These are phyloP conservation scores for Melampsora larici-populina DNA, from an alignment of 1,284 basidiomycete genomes.

Conservation along the genomic window DNA sequence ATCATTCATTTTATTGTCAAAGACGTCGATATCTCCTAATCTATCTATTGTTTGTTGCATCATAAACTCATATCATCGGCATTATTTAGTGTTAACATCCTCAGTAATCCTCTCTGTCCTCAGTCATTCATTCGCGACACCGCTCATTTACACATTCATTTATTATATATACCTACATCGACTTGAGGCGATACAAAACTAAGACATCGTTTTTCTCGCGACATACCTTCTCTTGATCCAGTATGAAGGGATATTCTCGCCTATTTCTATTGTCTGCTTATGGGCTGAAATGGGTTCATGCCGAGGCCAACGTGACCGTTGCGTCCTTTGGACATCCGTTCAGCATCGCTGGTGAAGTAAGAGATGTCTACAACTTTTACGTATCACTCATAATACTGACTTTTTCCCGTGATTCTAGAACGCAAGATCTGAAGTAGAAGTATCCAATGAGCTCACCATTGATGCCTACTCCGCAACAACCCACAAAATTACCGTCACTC, in stretches of 20 bases:
- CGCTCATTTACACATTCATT: conserved; percentile 1
- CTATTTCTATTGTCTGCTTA: background rate
- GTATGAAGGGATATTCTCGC: background rate
- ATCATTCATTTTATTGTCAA: background rate
- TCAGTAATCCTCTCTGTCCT: background rate
- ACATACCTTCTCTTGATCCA: background rate
- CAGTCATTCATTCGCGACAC: background rate
- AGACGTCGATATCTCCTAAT: background rate
- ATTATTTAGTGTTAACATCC: background rate
- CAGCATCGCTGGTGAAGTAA: background rate
- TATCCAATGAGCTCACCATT: background rate
- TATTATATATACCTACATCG: background rate
- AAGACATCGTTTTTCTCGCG: background rate
- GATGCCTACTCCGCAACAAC: background rate
- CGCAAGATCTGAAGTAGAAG: background rate
- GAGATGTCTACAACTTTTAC: background rate
- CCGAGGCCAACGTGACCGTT: background rate
- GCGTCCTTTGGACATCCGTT: background rate
- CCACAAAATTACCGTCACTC: background rate
- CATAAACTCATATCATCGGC: background rate
- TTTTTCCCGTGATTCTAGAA: background rate
- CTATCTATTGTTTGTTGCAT: background rate
- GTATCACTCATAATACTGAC: background rate
- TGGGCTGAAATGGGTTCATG: background rate
- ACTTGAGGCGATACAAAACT: background rate